phyloP scores from a whole-genome alignment of 768 basidiomycete species.

The Leccinum obscurum region DNA sequence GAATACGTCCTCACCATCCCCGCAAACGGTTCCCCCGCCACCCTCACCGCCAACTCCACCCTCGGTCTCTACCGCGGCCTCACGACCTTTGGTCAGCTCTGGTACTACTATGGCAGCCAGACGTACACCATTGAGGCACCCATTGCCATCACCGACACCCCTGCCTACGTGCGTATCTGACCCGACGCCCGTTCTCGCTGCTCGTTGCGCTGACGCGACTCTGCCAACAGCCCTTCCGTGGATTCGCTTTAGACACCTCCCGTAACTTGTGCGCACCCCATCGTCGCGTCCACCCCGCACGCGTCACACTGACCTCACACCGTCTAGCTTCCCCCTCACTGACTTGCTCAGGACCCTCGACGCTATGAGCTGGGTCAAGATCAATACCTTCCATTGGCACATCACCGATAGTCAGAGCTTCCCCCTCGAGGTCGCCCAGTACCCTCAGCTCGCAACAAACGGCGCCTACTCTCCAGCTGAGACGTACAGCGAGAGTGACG shows the following conservation, averaged over 20 bases:
- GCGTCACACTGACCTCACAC: background rate
- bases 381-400: constrained; percentile 83
- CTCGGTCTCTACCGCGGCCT: constrained; percentile 55
- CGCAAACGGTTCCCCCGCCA: constrained; percentile 35
- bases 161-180: constrained; percentile 42
- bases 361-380: constrained; percentile 56
- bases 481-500: constrained; percentile 55
- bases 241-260: constrained; percentile 46
- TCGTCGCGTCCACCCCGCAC: background rate
- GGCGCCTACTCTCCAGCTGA: constrained; percentile 65
- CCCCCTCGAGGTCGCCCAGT: constrained; percentile 64
- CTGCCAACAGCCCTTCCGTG: constrained; percentile 36
- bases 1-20: constrained; percentile 44
- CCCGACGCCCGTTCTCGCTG: background rate
- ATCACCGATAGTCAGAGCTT: constrained; percentile 81
- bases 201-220: constrained; percentile 3
- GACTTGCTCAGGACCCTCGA: constrained; percentile 47
- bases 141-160: constrained; percentile 42
- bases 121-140: constrained; percentile 44
- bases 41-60: constrained; percentile 44
- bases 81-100: constrained; percentile 56
- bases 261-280: constrained; percentile 40
- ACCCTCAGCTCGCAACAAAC: constrained; percentile 55
- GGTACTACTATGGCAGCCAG: constrained; percentile 38
- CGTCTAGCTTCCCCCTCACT: constrained; percentile 37